These are phyloP conservation scores for Sutorius australiensis DNA, from an alignment of 768 basidiomycete genomes.

Conservation along the genomic window DNA sequence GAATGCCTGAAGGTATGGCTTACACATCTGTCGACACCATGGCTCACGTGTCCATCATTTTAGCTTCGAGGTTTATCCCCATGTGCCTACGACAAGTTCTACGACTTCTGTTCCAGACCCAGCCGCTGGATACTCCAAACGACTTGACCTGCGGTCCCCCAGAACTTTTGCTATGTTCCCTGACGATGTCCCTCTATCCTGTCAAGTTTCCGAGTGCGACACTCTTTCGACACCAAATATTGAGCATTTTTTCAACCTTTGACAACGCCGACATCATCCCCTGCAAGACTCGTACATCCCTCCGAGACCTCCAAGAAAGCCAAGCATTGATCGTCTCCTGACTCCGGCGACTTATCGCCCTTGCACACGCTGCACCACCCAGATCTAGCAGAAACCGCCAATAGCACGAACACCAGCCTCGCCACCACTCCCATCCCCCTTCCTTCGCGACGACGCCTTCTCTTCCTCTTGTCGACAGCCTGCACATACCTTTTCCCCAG, in stretches of 20 bases:
- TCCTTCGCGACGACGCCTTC: neutral
- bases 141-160: neutral
- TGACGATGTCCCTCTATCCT: neutral
- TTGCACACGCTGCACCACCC: neutral
- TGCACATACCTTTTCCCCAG: conserved; percentile 12
- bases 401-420: neutral
- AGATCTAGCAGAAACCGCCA: conserved; percentile 1
- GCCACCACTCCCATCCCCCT: neutral
- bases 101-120: too few species aligned
- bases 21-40: neutral
- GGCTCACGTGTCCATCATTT: neutral
- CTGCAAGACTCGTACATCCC: neutral
- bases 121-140: too few species aligned
- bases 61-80: neutral
- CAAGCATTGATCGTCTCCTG: neutral
- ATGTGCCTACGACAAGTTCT: too few species aligned
- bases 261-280: neutral
- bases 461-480: neutral
- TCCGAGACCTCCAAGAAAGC: neutral
- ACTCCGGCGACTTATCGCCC: neutral
- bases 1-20: neutral
- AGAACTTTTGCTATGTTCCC: neutral
- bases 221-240: neutral
- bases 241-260: neutral
- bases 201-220: neutral